phyloP scores from a whole-genome alignment of 768 basidiomycete genomes.

The Cubamyces sp. region DNA sequence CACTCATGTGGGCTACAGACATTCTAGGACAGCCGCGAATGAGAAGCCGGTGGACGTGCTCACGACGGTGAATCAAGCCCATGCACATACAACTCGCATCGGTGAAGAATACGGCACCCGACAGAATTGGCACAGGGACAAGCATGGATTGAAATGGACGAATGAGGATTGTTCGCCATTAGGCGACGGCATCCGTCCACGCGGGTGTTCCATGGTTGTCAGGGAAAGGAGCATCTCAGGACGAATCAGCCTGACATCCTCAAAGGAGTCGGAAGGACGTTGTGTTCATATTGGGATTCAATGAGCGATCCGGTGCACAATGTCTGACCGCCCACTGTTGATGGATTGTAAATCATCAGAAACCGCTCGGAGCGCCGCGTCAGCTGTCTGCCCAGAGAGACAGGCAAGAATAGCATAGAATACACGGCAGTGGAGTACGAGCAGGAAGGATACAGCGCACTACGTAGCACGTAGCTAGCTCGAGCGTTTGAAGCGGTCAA shows the following conservation, averaged over 20 bases:
- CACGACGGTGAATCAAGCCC: not conserved
- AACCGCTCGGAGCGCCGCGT: too few species aligned
- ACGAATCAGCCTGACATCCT: not conserved
- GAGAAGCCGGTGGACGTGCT: not conserved
- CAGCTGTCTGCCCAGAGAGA: not conserved
- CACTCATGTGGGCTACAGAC: too few species aligned
- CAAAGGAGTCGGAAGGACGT: too few species aligned
- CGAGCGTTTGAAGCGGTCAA: slow-evolving; percentile 43
- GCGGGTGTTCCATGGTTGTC: too few species aligned
- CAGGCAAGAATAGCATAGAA: too few species aligned
- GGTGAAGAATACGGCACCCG: not conserved
- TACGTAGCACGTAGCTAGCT: not conserved
- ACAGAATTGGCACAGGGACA: not conserved
- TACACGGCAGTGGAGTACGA: too few species aligned
- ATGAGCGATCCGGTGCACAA: not conserved
- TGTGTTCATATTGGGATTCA: not conserved
- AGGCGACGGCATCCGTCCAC: too few species aligned
- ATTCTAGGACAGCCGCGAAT: too few species aligned
- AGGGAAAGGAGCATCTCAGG: too few species aligned
- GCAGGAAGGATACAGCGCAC: not conserved
- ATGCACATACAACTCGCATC: not conserved
- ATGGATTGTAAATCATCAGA: too few species aligned
- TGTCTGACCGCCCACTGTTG: too few species aligned
- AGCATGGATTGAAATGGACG: not conserved
- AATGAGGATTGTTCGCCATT: too few species aligned